These are phyloP conservation scores for Pochonia chlamydosporia DNA, from an alignment of 2,329 filamentous ascomycete genomes.

Conservation along the genomic window DNA sequence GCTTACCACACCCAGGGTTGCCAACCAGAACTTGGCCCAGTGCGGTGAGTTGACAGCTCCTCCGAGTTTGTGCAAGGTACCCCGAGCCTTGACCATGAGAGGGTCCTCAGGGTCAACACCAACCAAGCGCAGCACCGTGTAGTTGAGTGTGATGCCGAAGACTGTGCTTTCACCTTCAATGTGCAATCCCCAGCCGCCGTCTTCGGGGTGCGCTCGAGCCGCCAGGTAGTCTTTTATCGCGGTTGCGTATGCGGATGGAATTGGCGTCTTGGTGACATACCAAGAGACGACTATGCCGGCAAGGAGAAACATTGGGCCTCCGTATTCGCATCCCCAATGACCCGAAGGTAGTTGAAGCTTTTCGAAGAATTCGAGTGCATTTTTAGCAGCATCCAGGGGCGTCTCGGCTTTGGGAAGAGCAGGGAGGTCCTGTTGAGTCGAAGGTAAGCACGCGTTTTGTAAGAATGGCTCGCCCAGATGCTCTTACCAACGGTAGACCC, in stretches of 20 bases:
- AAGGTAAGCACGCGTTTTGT: neutral
- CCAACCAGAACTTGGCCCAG: constrained; percentile 97
- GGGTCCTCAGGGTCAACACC: constrained; percentile 81
- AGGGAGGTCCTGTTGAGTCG: constrained; percentile 58
- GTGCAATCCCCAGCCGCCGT: constrained; percentile 96
- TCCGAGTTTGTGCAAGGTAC: constrained; percentile 75
- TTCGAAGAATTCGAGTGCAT: constrained; percentile 84
- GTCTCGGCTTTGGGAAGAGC: constrained; percentile 63
- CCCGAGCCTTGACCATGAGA: constrained; percentile 78
- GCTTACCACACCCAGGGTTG: constrained; percentile 70
- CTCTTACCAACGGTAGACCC: constrained; percentile 66
- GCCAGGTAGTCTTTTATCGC: constrained; percentile 93
- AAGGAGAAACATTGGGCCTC: constrained; percentile 92
- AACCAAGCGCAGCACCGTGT: constrained; percentile 71
- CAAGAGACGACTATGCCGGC: constrained; percentile 80
- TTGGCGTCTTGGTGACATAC: constrained; percentile 83
- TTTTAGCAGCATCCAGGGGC: constrained; percentile 71
- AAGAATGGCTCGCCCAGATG: neutral
- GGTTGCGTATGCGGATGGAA: constrained; percentile 71
- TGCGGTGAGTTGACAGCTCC: constrained; percentile 81
- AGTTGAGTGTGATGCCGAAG: constrained; percentile 87
- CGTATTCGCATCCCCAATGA: constrained; percentile 97
- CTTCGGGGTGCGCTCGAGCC: constrained; percentile 73
- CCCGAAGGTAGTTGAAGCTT: constrained; percentile 82
- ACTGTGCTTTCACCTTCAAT: constrained; percentile 90